Base-by-base conservation (phyloP, 176 grass and related monocot genomes). In the Lolium perenne region DNA sequence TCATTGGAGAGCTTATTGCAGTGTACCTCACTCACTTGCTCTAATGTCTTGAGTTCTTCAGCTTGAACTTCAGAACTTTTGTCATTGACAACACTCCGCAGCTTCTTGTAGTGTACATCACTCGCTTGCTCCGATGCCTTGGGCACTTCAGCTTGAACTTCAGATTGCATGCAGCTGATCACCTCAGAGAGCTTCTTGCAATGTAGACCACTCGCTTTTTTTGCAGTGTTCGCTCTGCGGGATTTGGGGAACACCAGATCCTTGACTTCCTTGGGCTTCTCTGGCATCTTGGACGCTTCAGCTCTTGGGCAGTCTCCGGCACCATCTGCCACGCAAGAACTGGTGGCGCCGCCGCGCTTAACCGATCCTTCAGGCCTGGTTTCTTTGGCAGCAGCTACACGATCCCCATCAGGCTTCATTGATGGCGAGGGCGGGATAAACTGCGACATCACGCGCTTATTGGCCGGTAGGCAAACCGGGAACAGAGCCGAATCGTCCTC, bases 341-440 rank as follows among this genome's bases (percentile, higher is more conserved):
- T 43, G 58, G 35, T 51, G 18, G 57, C 58, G 5, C 11, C 63
- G n/a, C 10, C 4, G 21, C n/a, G 18, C 10, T 84, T 76, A 40
- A 51, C 13, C n/a, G 67, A 84, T 55, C 58, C 80, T 77, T 81
- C 63, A 85, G 63, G 4, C 40, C 22, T 61, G 50, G 17, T 6
- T 66, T 73, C 12, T 41, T 79, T 66, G 65, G 63, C 12, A 18
- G 40, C 12, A 25, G 48, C 77, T 32, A 54, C 13, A 46, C 15
- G 49, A 71, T 73, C 43, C 25, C 22, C 32, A 4, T 82, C 64
- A 14, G 63, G 2, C 49, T 65, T 10, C 17, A 46, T 29, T 17
- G 66, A 14, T 17, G 73, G 0, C 10, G 63, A 40, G 7, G 76
- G 68, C 76, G 76, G 71, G 3, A 87, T 54, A 38, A 89, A 80